Conservation (phyloP, 371 early-diverging fungal species). For the Mucor sp. region DNA sequence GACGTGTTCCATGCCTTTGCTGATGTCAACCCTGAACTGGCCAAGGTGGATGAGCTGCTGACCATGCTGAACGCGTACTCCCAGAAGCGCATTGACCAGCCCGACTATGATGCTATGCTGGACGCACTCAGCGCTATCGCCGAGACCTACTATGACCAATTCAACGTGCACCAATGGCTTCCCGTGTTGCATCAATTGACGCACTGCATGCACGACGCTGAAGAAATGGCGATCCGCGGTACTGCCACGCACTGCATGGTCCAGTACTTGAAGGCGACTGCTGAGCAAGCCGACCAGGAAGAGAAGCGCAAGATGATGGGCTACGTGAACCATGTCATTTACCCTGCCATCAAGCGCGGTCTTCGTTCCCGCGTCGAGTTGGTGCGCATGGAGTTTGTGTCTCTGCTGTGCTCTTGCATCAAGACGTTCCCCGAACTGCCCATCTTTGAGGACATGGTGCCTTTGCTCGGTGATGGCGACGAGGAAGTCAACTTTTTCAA, state of each 20-base stretch:
- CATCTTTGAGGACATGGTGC: constrained; percentile 69
- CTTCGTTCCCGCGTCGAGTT: constrained; percentile 59
- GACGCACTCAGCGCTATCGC: constrained; percentile 75
- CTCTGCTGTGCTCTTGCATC: constrained; percentile 66
- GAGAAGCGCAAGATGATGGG: constrained; percentile 49
- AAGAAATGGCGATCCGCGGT: constrained; percentile 89
- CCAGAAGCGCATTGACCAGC: constrained; percentile 76
- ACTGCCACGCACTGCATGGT: constrained; percentile 75
- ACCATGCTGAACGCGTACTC: constrained; percentile 82
- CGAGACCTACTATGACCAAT: constrained; percentile 59
- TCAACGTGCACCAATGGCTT: constrained; percentile 80
- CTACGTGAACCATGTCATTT: constrained; percentile 64
- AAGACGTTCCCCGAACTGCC: constrained; percentile 59
- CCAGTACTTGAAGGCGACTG: constrained; percentile 59
- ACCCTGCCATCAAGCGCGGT: constrained; percentile 78
- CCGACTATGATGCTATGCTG: constrained; percentile 84
- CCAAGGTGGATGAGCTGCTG: constrained; percentile 57
- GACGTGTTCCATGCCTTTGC: constrained; percentile 68
- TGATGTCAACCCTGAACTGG: constrained; percentile 58
- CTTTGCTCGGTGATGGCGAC: constrained; percentile 62
- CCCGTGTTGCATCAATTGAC: constrained; percentile 90
- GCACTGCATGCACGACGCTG: constrained; percentile 75
- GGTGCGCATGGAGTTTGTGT: constrained; percentile 74
- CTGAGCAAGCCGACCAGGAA: constrained; percentile 36
- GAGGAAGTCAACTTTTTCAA: constrained; percentile 89